Percentiles rank a stretch among this genome's conserved stretches.
Conservation (phyloP, 148 eudicot species). For the Persicaria tinctoria region DNA sequence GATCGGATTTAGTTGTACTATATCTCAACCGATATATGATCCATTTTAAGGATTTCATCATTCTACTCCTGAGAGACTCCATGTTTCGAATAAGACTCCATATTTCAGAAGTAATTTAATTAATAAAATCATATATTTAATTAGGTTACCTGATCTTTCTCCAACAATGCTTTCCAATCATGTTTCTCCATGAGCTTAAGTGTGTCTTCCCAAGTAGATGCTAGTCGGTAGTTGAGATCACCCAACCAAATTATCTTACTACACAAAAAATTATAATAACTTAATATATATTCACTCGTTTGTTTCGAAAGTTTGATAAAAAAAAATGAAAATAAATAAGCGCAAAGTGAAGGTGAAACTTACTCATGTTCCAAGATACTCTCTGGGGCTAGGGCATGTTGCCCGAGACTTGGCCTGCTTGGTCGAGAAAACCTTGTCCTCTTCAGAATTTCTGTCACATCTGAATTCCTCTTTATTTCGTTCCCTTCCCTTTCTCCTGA, state of each 20-base stretch:
- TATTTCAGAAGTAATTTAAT: not conserved
- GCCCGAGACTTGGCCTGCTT: constrained; percentile 11
- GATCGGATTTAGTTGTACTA: no score
- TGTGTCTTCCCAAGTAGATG: not conserved
- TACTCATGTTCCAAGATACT: constrained; percentile 60
- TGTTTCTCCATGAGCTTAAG: not conserved
- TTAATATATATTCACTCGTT: not conserved
- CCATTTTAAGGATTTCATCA: no score
- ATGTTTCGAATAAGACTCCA: no score
- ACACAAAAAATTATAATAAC: not conserved
- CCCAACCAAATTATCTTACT: constrained; percentile 11
- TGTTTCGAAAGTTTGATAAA: not conserved
- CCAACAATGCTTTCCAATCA: constrained; percentile 8
- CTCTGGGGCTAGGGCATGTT: constrained; percentile 17
- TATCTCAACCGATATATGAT: no score
- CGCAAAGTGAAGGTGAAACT: constrained; percentile 1
- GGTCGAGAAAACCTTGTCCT: constrained; percentile 45
- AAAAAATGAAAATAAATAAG: not conserved
- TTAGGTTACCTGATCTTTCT: constrained; percentile 12
- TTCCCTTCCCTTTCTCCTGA: constrained; percentile 65
- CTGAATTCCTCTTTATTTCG: constrained; percentile 44
- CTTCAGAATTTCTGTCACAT: constrained; percentile 48
- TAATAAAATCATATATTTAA: not conserved
- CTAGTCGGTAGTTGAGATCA: constrained; percentile 11
- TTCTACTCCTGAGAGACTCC: no score